Base-by-base conservation (phyloP, 192 early-diverging fungal species). In the Coemansia sp. region DNA sequence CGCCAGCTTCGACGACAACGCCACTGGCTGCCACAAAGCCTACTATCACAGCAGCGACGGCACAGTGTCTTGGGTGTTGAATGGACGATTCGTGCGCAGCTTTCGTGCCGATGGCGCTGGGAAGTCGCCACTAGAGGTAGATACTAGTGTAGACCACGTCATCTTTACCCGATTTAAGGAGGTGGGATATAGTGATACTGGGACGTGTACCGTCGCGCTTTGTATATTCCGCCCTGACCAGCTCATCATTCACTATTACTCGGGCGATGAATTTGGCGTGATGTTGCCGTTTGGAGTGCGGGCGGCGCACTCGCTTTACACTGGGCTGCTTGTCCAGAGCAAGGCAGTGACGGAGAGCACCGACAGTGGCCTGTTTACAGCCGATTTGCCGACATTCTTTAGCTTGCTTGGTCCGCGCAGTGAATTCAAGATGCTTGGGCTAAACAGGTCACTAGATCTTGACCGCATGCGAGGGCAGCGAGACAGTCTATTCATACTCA, bases 381-480 rank as follows among this genome's bases (percentile, higher is more conserved):
- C 61, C n/a, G 66, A 45, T 29, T 40, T 78, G 33, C 76, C 76
- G 6, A 72, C 64, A 17, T 63, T 78, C 41, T 83, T 83, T 64
- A 78, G 81, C 53, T 41, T 83, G 56, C 69, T 72, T 8, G 66
- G 77, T 2, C 72, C 77, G 9, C 75, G 69, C 11, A 59, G 73
- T 48, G 77, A 83, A 59, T 83, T 83, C 34, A 83, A 66, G 42
- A 74, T 82, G 74, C 67, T 82, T 21, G 79, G 79, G 8, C 41
- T 82, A 9, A 66, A 68, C 31, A 68, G 67, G 0, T 39, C 67
- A 4, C 42, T 61, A 6, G 79, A 81, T 54, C 53, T 69, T 35
- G 61, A 76, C 34, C 62, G 60, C 16, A 41, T 61, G 29, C 40
- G 51, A 27, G 53, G 50, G 21, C 67, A 68, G 24, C 17, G 41